Evolutionary conservation across 1,139 yeast genomes (phyloP).

Genomic region (Saccharomyces hybrid): DNA sequence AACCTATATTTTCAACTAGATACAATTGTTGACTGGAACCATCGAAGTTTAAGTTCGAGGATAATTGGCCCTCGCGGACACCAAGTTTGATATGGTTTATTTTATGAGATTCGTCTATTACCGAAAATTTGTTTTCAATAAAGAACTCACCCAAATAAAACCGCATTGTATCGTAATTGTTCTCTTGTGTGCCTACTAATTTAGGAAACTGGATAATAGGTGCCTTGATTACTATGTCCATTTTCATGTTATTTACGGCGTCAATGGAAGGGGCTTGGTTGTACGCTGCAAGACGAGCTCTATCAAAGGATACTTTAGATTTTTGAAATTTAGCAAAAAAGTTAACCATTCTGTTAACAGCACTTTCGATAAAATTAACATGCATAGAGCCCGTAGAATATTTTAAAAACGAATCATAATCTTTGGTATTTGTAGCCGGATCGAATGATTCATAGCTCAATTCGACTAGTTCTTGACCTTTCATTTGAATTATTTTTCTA

Average conservation of each 20-base stretch:
- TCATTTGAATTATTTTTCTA: slow-evolving; percentile 67
- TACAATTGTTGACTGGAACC: slow-evolving; percentile 47
- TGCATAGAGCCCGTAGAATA: slow-evolving; percentile 71
- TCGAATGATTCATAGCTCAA: slow-evolving; percentile 79
- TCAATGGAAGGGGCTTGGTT: slow-evolving; percentile 41
- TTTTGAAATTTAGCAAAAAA: slow-evolving; percentile 69
- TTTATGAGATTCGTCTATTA: slow-evolving; percentile 24
- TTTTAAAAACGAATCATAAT: slow-evolving; percentile 53
- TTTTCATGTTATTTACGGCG: slow-evolving; percentile 47
- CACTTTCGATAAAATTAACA: slow-evolving; percentile 73
- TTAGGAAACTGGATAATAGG: slow-evolving; percentile 81
- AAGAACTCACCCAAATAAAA: slow-evolving; percentile 80
- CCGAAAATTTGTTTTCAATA: slow-evolving; percentile 53
- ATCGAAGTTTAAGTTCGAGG: slow-evolving; percentile 51
- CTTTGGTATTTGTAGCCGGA: slow-evolving; percentile 38
- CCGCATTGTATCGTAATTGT: slow-evolving; percentile 52
- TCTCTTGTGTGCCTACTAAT: slow-evolving; percentile 38
- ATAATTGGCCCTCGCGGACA: slow-evolving; percentile 58
- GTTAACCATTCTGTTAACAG: slow-evolving; percentile 58
- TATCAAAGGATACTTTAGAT: slow-evolving; percentile 83
- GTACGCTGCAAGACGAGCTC: slow-evolving; percentile 80
- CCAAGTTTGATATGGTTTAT: slow-evolving; percentile 59
- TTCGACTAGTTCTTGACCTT: slow-evolving; percentile 78
- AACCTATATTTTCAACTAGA: slow-evolving; percentile 63
- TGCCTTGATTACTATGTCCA: slow-evolving; percentile 66